These are phyloP conservation scores for Claviceps humidiphila DNA, from an alignment of 2,329 filamentous ascomycete species.

Conservation along the genomic window DNA sequence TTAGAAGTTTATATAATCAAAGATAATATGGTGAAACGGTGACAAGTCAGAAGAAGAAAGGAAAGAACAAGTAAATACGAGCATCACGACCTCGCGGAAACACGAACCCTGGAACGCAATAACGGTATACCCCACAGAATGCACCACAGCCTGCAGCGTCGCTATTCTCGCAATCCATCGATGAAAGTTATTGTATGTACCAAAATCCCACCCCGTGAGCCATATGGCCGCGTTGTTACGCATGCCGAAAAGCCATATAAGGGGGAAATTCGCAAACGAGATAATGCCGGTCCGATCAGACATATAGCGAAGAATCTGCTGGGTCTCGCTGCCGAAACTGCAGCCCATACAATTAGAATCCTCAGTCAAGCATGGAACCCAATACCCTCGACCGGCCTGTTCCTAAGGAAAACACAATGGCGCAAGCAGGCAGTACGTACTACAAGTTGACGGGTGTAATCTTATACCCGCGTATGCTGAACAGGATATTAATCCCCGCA, in stretches of 20 bases:
- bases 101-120: conserved; percentile 25
- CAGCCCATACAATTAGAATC: not conserved
- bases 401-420: not conserved
- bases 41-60: not conserved
- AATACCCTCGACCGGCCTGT: not conserved
- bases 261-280: conserved; percentile 47
- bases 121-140: conserved; percentile 46
- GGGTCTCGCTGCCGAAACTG: conserved; percentile 21
- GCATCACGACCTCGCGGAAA: not conserved
- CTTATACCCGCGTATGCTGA: conserved; percentile 23
- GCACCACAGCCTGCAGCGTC: conserved; percentile 47
- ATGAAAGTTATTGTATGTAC: conserved; percentile 54
- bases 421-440: conserved; percentile 14
- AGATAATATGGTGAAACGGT: not conserved
- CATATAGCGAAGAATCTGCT: conserved; percentile 37
- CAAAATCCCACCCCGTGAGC: conserved; percentile 56
- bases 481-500: conserved; percentile 23
- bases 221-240: conserved; percentile 54
- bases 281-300: conserved; percentile 52
- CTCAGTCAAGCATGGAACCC: too few relatives aligned
- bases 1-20: not conserved
- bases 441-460: conserved; percentile 26
- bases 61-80: not conserved
- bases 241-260: conserved; percentile 54
- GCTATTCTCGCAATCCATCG: conserved; percentile 51